Evolutionary conservation across 129 eudicot species (phyloP).

Genomic region (Helianthus annuus): DNA sequence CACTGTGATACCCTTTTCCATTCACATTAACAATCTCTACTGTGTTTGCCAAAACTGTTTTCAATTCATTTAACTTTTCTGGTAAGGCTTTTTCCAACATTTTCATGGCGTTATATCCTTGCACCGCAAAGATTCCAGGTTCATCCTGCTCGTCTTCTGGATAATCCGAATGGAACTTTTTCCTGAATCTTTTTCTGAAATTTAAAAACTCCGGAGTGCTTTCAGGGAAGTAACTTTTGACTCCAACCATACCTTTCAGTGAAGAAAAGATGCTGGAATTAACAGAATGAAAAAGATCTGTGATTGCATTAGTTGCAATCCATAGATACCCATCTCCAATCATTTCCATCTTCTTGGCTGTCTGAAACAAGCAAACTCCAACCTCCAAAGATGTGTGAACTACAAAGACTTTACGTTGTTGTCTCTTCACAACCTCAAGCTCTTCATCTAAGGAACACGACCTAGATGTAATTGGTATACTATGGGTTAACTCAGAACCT

Average conservation of each 20-base stretch:
- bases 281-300: conserved; percentile 45
- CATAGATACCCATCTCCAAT: conserved; percentile 53
- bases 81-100: neutral
- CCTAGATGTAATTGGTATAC: conserved; percentile 39
- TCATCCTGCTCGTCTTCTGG: conserved; percentile 47
- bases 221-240: conserved; percentile 44
- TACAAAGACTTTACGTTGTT: conserved; percentile 48
- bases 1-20: conserved; percentile 49
- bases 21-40: conserved; percentile 47
- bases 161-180: conserved; percentile 33
- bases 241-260: conserved; percentile 65
- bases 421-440: conserved; percentile 39
- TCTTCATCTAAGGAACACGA: conserved; percentile 26
- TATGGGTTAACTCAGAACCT: conserved; percentile 30
- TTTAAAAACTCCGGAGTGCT: conserved; percentile 22
- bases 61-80: conserved; percentile 15
- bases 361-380: conserved; percentile 42
- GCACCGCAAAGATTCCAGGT: conserved; percentile 50
- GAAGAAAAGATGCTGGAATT: conserved; percentile 34
- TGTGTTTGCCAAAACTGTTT: conserved; percentile 8
- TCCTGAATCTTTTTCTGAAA: conserved; percentile 37
- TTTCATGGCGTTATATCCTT: conserved; percentile 41
- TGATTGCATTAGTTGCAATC: conserved; percentile 50
- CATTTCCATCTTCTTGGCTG: conserved; percentile 50
- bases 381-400: conserved; percentile 44